Base-by-base conservation (phyloP, 441 rosid genomes). In the Macaranga tanarius region DNA sequence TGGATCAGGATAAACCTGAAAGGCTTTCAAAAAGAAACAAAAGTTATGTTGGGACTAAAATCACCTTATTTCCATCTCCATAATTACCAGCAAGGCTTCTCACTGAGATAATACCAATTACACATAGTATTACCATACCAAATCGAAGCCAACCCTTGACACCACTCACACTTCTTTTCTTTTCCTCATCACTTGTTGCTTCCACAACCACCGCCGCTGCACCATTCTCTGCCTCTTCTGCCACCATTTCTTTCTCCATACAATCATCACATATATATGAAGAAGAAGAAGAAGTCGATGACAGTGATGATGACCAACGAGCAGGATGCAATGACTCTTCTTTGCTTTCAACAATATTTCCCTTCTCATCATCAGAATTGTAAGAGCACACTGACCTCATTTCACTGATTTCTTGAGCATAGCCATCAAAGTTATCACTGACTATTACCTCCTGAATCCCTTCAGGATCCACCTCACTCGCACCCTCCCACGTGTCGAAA, bases 21-120 rank as follows among this genome's bases (percentile, higher is more conserved):
- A 23, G 10, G n/a, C 19, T 15, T 34, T 45, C 26, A 67, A 11
- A 73, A 26, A 25, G 48, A 48, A 61, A 19, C 7, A 52, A 28
- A 25, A n/a, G 19, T 86, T 79, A 86, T 9, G 89, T 86, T 15
- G 87, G 89, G 65, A 83, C 78, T 65, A 75, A 76, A 68, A 67
- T 62, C 73, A 74, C 70, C 69, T 74, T 70, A 62, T 52, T 40
- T 50, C 52, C 75, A 65, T 71, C 50, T 10, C 72, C 64, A 59
- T 72, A 20, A 48, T 64, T 55, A 56, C 42, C 42, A 64, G 52
- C 45, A 65, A 75, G 73, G 44, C 51, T 50, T 72, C 66, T 51
- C 47, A 47, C 11, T 61, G 78, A 73, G 28, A 80, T 59, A n/a
- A 81, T 15, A 25, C 67, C 75, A 62, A 75, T 34, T 20, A 58